A percentile compares a stretch with the other conserved stretches of the same genome.
Evolutionary conservation across 768 basidiomycete genomes (phyloP).

Genomic region (Tylopilus plumbeoviolaceoides): DNA sequence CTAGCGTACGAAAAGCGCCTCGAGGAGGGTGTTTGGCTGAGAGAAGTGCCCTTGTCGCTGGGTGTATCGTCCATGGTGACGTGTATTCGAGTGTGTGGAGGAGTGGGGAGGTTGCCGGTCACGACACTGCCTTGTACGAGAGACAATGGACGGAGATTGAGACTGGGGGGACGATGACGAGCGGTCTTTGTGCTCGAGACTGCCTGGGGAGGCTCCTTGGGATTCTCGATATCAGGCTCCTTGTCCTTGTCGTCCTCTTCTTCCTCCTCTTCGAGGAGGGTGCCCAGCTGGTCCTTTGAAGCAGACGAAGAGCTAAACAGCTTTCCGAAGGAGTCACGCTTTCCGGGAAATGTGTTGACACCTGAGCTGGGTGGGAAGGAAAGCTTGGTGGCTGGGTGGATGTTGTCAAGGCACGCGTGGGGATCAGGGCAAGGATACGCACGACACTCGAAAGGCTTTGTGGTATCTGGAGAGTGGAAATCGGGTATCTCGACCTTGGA

Average conservation of each 20-base stretch:
- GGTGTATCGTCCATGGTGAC: slow-evolving; percentile 7
- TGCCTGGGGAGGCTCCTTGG: slow-evolving; percentile 22
- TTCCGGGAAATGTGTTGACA: slow-evolving; percentile 42
- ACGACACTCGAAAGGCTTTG: slow-evolving; percentile 67
- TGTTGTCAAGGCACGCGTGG: background rate
- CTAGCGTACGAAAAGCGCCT: slow-evolving; percentile 27
- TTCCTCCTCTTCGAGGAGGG: slow-evolving; percentile 82
- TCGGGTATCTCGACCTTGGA: slow-evolving; percentile 84
- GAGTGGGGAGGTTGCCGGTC: slow-evolving; percentile 45
- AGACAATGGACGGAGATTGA: slow-evolving; percentile 68
- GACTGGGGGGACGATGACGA: slow-evolving; percentile 63
- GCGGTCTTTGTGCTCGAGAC: slow-evolving; percentile 35
- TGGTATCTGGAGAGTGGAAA: slow-evolving; percentile 53
- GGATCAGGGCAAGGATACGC: slow-evolving; percentile 30
- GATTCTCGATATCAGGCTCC: slow-evolving; percentile 34
- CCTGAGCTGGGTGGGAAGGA: slow-evolving; percentile 51
- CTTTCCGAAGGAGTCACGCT: slow-evolving; percentile 80
- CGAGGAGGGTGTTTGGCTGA: slow-evolving; percentile 14
- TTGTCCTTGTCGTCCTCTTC: slow-evolving; percentile 71
- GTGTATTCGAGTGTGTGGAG: slow-evolving; percentile 45
- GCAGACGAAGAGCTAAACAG: slow-evolving; percentile 55
- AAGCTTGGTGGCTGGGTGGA: slow-evolving; percentile 52
- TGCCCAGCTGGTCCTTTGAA: slow-evolving; percentile 73
- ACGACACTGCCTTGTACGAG: slow-evolving; percentile 53
- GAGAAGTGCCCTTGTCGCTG: background rate